A percentile compares a stretch with the other conserved stretches of the same genome.
These are phyloP conservation scores for Saccharomycopsis sp. DNA, from an alignment of 805 yeast genomes.

Conservation along the genomic window DNA sequence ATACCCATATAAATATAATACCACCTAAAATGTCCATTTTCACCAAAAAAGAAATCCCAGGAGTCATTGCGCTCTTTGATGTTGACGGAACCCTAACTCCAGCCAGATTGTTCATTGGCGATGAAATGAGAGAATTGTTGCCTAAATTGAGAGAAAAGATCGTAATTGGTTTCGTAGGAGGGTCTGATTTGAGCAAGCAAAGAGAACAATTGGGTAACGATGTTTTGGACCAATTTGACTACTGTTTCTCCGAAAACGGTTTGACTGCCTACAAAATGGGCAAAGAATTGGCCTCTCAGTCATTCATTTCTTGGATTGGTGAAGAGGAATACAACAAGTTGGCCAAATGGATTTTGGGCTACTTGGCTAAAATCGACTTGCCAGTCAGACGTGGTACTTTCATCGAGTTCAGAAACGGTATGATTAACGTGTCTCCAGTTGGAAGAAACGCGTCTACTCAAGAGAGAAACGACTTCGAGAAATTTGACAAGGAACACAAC, in stretches of 20 bases:
- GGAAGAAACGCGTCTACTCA: constrained; percentile 96
- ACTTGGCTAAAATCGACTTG: constrained; percentile 77
- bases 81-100: constrained; percentile 99
- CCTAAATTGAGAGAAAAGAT: constrained; percentile 79
- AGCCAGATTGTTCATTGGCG: constrained; percentile 75
- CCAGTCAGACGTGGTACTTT: constrained; percentile 99
- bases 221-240: constrained; percentile 79
- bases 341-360: constrained; percentile 76
- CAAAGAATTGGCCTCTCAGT: constrained; percentile 81
- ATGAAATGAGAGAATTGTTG: constrained; percentile 71
- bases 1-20: not conserved
- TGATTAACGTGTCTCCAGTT: constrained; percentile 96
- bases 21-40: constrained; percentile 29
- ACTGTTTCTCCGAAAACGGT: constrained; percentile 96
- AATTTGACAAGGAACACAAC: constrained; percentile 70
- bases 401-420: constrained; percentile 98
- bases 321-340: constrained; percentile 88
- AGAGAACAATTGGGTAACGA: constrained; percentile 88
- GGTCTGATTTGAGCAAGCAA: constrained; percentile 91
- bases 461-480: constrained; percentile 91
- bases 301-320: constrained; percentile 94
- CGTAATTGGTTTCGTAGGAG: constrained; percentile 97
- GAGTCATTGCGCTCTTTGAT: constrained; percentile 86
- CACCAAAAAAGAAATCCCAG: constrained; percentile 72
- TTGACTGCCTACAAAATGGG: constrained; percentile 95